phyloP scores from a whole-genome alignment of 2,329 filamentous ascomycete species.

The Dactylellina leptospora region DNA sequence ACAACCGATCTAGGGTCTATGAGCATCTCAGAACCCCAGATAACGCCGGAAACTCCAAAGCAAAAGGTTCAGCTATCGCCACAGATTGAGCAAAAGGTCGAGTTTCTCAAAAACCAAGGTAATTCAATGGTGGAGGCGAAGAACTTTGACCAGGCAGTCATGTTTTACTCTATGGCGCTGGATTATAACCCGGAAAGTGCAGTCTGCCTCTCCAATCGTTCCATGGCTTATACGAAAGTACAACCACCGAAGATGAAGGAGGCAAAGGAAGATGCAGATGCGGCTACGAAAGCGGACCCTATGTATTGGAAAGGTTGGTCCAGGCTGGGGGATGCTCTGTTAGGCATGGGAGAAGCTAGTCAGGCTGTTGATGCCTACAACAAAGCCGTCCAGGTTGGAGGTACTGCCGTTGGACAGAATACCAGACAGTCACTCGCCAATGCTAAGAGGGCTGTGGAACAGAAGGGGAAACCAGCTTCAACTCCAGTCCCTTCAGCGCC shows the following conservation, averaged over 20 bases:
- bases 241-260: conserved; percentile 40
- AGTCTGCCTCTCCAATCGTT: conserved; percentile 42
- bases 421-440: conserved; percentile 46
- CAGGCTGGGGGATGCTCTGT: conserved; percentile 33
- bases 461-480: conserved; percentile 7
- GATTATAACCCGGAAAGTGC: conserved; percentile 44
- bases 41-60: too few relatives aligned
- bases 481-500: neutral
- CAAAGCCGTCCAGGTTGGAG: conserved; percentile 36
- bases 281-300: conserved; percentile 43
- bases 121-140: conserved; percentile 49
- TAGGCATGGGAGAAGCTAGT: conserved; percentile 28
- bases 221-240: conserved; percentile 41
- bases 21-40: conserved; percentile 13
- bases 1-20: conserved; percentile 15
- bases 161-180: conserved; percentile 50
- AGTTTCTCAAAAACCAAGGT: conserved; percentile 47
- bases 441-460: conserved; percentile 27
- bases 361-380: conserved; percentile 39
- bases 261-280: conserved; percentile 38
- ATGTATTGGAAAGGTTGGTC: conserved; percentile 50
- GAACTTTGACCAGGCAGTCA: conserved; percentile 45
- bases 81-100: conserved; percentile 48
- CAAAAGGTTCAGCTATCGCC: conserved; percentile 12
- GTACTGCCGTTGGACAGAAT: conserved; percentile 36